Evolutionary conservation across 768 basidiomycete genomes (phyloP).

Genomic region (Lactarius akahatsu): DNA sequence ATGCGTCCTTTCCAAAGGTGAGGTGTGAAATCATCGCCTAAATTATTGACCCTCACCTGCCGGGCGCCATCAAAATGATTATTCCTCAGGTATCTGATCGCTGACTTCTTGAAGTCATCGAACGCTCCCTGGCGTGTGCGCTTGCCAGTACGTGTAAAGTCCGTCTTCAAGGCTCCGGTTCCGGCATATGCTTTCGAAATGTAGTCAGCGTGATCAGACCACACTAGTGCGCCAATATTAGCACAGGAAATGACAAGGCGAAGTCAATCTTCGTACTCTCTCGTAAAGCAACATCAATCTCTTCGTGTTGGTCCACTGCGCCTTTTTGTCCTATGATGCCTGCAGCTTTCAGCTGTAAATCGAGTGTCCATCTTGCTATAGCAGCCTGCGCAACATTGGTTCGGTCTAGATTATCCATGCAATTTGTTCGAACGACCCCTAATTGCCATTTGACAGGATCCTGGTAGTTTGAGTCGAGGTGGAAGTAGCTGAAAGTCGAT

Average conservation of each 20-base stretch:
- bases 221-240: constrained; percentile 57
- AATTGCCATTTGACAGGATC: constrained; percentile 59
- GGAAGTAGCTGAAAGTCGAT: constrained; percentile 64
- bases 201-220: constrained; percentile 94
- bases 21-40: constrained; percentile 7
- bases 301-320: constrained; percentile 76
- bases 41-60: constrained; percentile 49
- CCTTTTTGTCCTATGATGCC: constrained; percentile 72
- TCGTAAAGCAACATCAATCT: constrained; percentile 79
- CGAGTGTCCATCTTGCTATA: constrained; percentile 82
- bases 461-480: constrained; percentile 50
- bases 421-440: constrained; percentile 89
- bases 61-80: constrained; percentile 95
- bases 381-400: constrained; percentile 97
- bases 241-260: constrained; percentile 5
- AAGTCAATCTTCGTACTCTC: constrained; percentile 59
- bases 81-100: constrained; percentile 88
- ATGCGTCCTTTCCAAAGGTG: constrained; percentile 66
- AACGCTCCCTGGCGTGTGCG: constrained; percentile 76
- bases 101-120: constrained; percentile 84
- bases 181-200: constrained; percentile 92
- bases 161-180: constrained; percentile 93
- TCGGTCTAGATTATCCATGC: constrained; percentile 96
- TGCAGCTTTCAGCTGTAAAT: constrained; percentile 67
- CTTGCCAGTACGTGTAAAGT: constrained; percentile 92